phyloP scores from a whole-genome alignment of 345 rosid species.

The Brassica rapa region DNA sequence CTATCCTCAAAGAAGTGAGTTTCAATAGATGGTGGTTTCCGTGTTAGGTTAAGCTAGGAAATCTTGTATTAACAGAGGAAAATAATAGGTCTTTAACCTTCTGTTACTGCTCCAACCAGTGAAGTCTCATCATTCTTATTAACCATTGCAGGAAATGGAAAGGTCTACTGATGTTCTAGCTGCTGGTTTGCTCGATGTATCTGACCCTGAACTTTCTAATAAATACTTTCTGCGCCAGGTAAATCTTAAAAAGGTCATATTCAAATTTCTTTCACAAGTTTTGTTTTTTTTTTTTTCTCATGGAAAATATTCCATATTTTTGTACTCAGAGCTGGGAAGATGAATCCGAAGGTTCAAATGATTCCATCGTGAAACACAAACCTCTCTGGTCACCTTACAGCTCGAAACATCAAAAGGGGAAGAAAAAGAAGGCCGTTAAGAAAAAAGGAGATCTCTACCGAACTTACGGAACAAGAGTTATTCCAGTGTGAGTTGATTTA shows the following conservation, averaged over 20 bases:
- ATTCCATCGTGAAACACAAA: constrained; percentile 88
- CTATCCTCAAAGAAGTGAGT: constrained; percentile 92
- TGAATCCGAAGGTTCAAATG: constrained; percentile 65
- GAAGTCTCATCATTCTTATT: constrained; percentile 19
- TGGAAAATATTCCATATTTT: constrained; percentile 31
- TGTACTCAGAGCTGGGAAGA: constrained; percentile 76
- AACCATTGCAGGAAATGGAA: constrained; percentile 83
- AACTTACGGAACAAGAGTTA: constrained; percentile 95
- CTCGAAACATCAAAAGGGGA: constrained; percentile 53
- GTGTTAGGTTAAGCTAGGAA: constrained; percentile 22
- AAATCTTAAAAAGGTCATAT: not conserved
- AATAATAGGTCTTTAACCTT: not conserved
- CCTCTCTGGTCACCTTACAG: constrained; percentile 87
- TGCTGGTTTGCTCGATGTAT: constrained; percentile 93
- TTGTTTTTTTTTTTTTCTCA: not conserved
- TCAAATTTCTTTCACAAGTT: constrained; percentile 1
- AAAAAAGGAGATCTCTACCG: constrained; percentile 76
- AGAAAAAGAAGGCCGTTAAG: constrained; percentile 59
- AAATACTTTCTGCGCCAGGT: constrained; percentile 96
- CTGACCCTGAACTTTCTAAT: constrained; percentile 92
- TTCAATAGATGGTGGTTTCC: constrained; percentile 10
- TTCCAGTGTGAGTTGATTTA: constrained; percentile 82
- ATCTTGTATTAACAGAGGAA: not conserved
- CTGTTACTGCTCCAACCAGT: constrained; percentile 23
- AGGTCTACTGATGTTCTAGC: constrained; percentile 96